Evolutionary conservation across 1,284 basidiomycete genomes (phyloP), one percentile per base, ranked within the genome.

Genomic region (Ganoderma leucocontextum): DNA sequence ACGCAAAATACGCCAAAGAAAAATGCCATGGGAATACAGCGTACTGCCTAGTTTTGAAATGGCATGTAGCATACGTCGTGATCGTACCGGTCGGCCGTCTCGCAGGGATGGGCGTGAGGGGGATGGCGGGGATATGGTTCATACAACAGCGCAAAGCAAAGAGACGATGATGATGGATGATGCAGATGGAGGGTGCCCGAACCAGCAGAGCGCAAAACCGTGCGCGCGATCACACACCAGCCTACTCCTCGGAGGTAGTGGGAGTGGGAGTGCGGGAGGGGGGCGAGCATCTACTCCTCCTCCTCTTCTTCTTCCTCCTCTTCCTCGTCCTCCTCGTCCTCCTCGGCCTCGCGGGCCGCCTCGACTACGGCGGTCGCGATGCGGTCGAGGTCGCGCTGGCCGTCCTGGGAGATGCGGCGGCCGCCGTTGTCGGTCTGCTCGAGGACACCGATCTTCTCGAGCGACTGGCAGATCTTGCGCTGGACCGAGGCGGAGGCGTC

Each of bases 391-490:
- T 99, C 97, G 80, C 97, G 93, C 83, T 94, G 94, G 75, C 98
- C 98, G 81, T 99, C 97, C 85, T 99, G 96, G 79, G 91, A 93
- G 82, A 99, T 98, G 83, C 95, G 91, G 79, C 97, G 91, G 74
- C 97, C 97, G 77, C 97, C 98, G 81, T 98, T 96, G 68, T 95
- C 91, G 71, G 91, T 89, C 84, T 93, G 90, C 86, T 99, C 97
- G 75, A 99, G 89, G 70, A 99, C 97, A 80, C 97, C 97, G 78
- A 99, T 99, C 87, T 97, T 98, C 89, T 99, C 97, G 74, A 99
- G 89, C 66, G 96, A 92, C 85, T 99, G 97, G 84, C 97, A 95
- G 76, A 98, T 82, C 83, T 92, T 95, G 81, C 95, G 93, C 83
- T 97, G 94, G 63, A 97, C 93, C 72, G 91, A 93, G 72, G 94